Evolutionary conservation across 192 early-diverging fungal species (phyloP).

Genomic region (Paraglomus brasilianum): DNA sequence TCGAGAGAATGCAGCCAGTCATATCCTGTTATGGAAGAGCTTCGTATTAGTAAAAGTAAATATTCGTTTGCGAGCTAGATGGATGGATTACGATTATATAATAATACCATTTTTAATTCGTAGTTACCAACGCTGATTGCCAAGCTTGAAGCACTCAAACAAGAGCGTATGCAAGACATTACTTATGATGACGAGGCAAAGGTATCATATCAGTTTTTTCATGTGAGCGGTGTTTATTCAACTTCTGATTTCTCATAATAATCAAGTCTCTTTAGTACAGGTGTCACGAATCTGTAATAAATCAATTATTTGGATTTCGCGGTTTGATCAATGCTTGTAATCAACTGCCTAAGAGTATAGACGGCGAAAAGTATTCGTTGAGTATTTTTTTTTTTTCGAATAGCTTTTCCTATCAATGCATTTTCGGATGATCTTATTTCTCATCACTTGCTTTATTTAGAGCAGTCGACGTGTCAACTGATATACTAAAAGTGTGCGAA

Average conservation of each 20-base stretch:
- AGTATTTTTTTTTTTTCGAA: too few relatives aligned
- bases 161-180: background rate
- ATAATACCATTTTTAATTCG: background rate
- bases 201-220: conserved; percentile 7
- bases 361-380: too few relatives aligned
- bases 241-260: background rate
- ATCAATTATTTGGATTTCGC: conserved; percentile 25
- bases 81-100: background rate
- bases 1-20: background rate
- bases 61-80: background rate
- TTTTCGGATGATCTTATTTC: background rate
- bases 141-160: conserved; percentile 25
- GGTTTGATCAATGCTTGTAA: conserved; percentile 30
- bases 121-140: conserved; percentile 25
- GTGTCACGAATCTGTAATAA: conserved; percentile 29
- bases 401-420: background rate
- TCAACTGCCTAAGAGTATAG: background rate
- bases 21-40: conserved; percentile 29
- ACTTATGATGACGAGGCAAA: conserved; percentile 13
- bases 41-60: conserved; percentile 29
- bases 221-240: background rate
- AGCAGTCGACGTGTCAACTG: conserved; percentile 14
- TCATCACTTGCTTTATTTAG: background rate
- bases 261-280: conserved; percentile 1
- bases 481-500: conserved; percentile 27